These are phyloP conservation scores for Plasmodium relictum DNA, from an alignment of 169 alveolate genomes.

Conservation along the genomic window DNA sequence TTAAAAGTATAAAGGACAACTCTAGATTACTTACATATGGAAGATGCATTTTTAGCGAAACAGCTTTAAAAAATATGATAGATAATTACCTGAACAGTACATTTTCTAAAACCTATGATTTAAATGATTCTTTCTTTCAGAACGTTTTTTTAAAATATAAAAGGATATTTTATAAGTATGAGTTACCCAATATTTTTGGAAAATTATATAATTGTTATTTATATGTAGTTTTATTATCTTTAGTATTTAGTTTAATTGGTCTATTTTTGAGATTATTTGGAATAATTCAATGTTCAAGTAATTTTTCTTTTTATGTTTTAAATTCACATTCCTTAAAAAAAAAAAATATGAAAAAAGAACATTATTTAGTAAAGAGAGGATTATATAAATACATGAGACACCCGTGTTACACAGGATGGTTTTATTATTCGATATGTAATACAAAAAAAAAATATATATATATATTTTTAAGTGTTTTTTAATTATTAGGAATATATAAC, in stretches of 20 bases:
- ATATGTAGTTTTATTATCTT: conserved; percentile 4
- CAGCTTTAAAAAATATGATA: background rate
- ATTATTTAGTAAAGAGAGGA: conserved; percentile 33
- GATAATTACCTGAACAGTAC: background rate
- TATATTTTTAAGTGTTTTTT: background rate
- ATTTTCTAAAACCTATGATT: conserved; percentile 8
- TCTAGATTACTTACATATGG: background rate
- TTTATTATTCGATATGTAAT: conserved; percentile 63
- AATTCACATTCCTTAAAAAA: conserved; percentile 8
- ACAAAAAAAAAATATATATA: background rate
- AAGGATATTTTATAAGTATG: conserved; percentile 21
- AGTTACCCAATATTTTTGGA: background rate
- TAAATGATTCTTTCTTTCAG: conserved; percentile 14
- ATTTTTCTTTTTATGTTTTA: conserved; percentile 46
- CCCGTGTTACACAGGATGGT: conserved; percentile 76
- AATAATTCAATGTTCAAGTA: conserved; percentile 25
- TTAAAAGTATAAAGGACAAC: background rate
- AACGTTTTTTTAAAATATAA: conserved; percentile 27
- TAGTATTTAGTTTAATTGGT: conserved; percentile 13
- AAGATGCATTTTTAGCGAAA: background rate
- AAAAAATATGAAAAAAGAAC: conserved; percentile 22
- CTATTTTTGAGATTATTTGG: conserved; percentile 47
- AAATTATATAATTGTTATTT: conserved; percentile 24
- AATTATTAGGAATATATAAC: background rate
- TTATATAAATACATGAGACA: conserved; percentile 67